A percentile compares a stretch with the other conserved stretches of the same genome.
Evolutionary conservation across 164 flowering plant species (phyloP).

Genomic region (Brasenia schreberi): DNA sequence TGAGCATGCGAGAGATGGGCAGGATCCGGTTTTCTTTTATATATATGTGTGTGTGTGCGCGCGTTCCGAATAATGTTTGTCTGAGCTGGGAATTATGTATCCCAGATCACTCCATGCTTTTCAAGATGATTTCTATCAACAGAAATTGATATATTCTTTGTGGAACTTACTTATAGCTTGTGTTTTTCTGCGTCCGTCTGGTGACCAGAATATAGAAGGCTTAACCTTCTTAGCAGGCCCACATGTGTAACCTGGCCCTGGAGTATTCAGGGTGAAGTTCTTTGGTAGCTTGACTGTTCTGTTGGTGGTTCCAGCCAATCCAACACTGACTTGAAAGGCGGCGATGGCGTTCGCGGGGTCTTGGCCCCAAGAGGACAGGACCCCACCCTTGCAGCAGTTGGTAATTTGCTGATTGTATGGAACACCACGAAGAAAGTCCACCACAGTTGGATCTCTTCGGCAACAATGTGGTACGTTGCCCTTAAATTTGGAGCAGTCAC

Average conservation of each 20-base stretch:
- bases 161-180: conserved; percentile 42
- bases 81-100: too few species aligned
- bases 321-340: conserved; percentile 54
- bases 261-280: conserved; percentile 52
- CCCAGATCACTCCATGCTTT: not conserved
- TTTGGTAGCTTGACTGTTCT: conserved; percentile 53
- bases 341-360: conserved; percentile 42
- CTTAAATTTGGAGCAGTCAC: conserved; percentile 57
- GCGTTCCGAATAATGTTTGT: too few species aligned
- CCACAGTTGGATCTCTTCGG: conserved; percentile 35
- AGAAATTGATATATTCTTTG: not conserved
- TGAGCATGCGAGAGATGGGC: too few species aligned
- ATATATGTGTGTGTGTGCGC: too few species aligned
- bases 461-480: conserved; percentile 55
- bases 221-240: conserved; percentile 57
- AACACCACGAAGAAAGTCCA: conserved; percentile 52
- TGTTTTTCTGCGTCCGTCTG: conserved; percentile 44
- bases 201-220: conserved; percentile 30
- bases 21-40: too few species aligned
- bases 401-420: conserved; percentile 54
- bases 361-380: conserved; percentile 47
- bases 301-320: conserved; percentile 47
- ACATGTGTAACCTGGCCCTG: conserved; percentile 60
- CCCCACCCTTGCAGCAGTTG: conserved; percentile 63
- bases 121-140: not conserved